phyloP scores from a whole-genome alignment of 2,329 filamentous ascomycete genomes.

The Fusarium sarcochroum region DNA sequence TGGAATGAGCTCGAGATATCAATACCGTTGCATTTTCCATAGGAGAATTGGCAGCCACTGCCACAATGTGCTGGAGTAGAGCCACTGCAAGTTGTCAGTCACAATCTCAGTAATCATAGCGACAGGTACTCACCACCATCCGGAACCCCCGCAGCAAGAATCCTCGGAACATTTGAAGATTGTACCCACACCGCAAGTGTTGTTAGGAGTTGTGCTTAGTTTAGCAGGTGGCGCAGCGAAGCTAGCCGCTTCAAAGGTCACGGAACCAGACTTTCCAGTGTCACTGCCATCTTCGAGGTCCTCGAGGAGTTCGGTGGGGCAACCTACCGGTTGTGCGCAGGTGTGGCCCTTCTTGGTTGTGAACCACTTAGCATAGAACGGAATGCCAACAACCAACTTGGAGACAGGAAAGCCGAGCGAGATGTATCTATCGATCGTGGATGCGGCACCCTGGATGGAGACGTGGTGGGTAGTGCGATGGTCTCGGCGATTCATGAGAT shows the following conservation, averaged over 20 bases:
- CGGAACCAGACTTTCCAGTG: slow-evolving; percentile 62
- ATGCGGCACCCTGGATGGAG: slow-evolving; percentile 67
- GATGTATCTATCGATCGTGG: slow-evolving; percentile 72
- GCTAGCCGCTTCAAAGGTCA: slow-evolving; percentile 57
- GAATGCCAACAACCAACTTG: slow-evolving; percentile 76
- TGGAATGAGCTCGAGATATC: slow-evolving; percentile 54
- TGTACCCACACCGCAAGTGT: slow-evolving; percentile 37
- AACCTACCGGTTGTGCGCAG: slow-evolving; percentile 68
- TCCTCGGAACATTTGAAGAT: slow-evolving; percentile 31
- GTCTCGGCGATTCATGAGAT: too few relatives aligned
- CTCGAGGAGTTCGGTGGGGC: slow-evolving; percentile 71
- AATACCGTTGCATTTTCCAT: slow-evolving; percentile 35
- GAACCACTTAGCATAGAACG: too few relatives aligned
- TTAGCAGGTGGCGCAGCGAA: slow-evolving; percentile 39
- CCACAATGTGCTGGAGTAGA: slow-evolving; percentile 38
- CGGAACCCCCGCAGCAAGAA: slow-evolving; percentile 36
- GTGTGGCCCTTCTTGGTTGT: slow-evolving; percentile 58
- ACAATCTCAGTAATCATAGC: neutral
- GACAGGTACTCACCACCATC: slow-evolving; percentile 38
- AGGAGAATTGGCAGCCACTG: slow-evolving; percentile 38
- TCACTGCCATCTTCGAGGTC: slow-evolving; percentile 69
- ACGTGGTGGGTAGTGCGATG: slow-evolving; percentile 74
- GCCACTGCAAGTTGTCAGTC: slow-evolving; percentile 20
- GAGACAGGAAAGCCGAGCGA: slow-evolving; percentile 66
- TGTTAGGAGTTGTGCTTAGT: slow-evolving; percentile 33